A percentile compares a stretch with the other conserved stretches of the same genome.
Conservation (phyloP, 805 yeast species). For the Tetrapisispora fleetii region DNA sequence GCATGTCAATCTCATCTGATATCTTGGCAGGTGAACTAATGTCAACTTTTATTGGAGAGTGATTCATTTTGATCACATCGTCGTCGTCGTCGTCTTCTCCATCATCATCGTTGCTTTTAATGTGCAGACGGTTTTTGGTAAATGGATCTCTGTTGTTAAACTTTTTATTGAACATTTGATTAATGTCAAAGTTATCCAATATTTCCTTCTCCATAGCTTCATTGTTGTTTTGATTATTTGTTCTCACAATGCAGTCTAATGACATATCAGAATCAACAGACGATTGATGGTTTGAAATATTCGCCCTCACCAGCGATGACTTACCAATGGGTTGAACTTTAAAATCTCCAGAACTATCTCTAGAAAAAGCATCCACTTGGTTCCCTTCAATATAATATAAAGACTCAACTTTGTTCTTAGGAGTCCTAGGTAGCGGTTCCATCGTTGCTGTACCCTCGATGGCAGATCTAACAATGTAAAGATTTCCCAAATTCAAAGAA, state of each 20-base stretch:
- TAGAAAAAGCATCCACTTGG: not conserved
- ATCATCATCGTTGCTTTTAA: not conserved
- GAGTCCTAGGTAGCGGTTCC: slow-evolving; percentile 6
- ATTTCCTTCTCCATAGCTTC: slow-evolving; percentile 1
- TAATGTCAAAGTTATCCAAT: slow-evolving; percentile 16
- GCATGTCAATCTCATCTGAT: not conserved
- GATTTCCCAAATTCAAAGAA: too few relatives aligned
- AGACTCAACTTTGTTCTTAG: slow-evolving; percentile 1
- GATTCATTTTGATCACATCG: slow-evolving; percentile 7
- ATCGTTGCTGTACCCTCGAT: not conserved
- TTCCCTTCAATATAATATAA: not conserved
- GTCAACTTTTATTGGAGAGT: slow-evolving; percentile 17
- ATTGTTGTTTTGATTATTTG: not conserved
- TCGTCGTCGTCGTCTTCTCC: not conserved
- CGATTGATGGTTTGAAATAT: not conserved
- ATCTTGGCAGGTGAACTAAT: slow-evolving; percentile 13
- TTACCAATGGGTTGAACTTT: slow-evolving; percentile 14
- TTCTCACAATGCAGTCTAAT: slow-evolving; percentile 7
- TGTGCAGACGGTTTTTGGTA: not conserved
- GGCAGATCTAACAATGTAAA: too few relatives aligned
- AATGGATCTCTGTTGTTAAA: not conserved
- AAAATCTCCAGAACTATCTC: slow-evolving; percentile 2
- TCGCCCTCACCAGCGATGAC: slow-evolving; percentile 3
- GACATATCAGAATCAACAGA: slow-evolving; percentile 5
- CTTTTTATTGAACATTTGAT: slow-evolving; percentile 11